phyloP scores from a whole-genome alignment of 352 stramenopile species.

The Pseudoperonospora humuli region DNA sequence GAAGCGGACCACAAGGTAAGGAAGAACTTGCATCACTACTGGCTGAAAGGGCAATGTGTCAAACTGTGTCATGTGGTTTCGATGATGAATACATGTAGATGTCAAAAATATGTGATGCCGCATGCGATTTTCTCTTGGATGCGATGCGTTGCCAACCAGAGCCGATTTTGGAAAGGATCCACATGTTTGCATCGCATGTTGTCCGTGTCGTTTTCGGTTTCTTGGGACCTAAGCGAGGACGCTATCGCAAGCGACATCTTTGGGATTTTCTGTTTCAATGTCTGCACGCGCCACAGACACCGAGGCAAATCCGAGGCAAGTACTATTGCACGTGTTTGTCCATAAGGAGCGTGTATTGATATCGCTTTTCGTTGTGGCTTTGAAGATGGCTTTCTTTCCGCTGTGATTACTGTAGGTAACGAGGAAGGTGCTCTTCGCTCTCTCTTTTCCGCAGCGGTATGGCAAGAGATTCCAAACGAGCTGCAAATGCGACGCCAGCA shows the following conservation, averaged over 20 bases:
- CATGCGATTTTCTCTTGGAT: slow-evolving; percentile 54
- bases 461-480: slow-evolving; percentile 28
- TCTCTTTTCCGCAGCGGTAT: slow-evolving; percentile 25
- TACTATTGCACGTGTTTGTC: neutral
- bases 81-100: slow-evolving; percentile 25
- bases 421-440: slow-evolving; percentile 22
- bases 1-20: slow-evolving; percentile 52
- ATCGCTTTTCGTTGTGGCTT: neutral
- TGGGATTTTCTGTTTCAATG: slow-evolving; percentile 72
- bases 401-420: slow-evolving; percentile 22
- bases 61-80: neutral
- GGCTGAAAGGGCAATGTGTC: neutral
- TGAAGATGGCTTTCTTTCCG: slow-evolving; percentile 37
- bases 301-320: slow-evolving; percentile 31
- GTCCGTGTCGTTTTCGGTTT: slow-evolving; percentile 41
- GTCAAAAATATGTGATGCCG: slow-evolving; percentile 57
- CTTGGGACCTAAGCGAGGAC: slow-evolving; percentile 33
- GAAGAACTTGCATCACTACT: neutral
- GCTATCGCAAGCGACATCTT: slow-evolving; percentile 45
- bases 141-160: slow-evolving; percentile 27
- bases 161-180: slow-evolving; percentile 24
- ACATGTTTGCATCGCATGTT: slow-evolving; percentile 31
- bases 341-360: slow-evolving; percentile 1
- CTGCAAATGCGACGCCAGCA: slow-evolving; percentile 30
- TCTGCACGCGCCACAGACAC: slow-evolving; percentile 54